These are phyloP conservation scores for Pichia sp. DNA, from an alignment of 1,139 yeast species.

Conservation along the genomic window DNA sequence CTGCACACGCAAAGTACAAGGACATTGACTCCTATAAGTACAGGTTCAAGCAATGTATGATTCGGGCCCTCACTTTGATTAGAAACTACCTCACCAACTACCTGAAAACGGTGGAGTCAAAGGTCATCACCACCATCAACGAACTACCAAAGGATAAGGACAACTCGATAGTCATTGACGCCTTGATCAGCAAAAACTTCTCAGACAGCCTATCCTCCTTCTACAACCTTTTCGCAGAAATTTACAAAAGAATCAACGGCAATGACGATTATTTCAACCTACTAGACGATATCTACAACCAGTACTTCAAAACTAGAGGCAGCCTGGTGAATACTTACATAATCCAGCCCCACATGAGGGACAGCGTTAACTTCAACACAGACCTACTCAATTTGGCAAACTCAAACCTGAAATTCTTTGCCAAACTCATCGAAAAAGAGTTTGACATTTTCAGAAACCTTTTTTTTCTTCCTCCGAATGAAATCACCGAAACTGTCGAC, in stretches of 20 bases:
- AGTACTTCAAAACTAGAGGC: conserved; percentile 56
- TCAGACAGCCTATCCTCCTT: conserved; percentile 41
- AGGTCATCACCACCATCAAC: conserved; percentile 37
- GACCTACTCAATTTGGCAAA: conserved; percentile 54
- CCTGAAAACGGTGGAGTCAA: conserved; percentile 45
- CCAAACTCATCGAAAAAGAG: conserved; percentile 60
- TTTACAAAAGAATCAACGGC: conserved; percentile 40
- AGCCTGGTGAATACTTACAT: conserved; percentile 44
- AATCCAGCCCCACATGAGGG: conserved; percentile 36
- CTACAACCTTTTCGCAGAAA: conserved; percentile 44
- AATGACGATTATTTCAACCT: conserved; percentile 50
- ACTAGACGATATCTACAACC: conserved; percentile 57
- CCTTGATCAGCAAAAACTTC: conserved; percentile 60
- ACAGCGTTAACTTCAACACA: conserved; percentile 26
- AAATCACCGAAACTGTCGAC: conserved; percentile 20
- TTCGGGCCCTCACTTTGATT: conserved; percentile 73
- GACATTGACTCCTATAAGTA: conserved; percentile 69
- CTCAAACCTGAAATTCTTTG: conserved; percentile 52
- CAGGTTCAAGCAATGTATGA: conserved; percentile 79
- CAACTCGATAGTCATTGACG: conserved; percentile 42
- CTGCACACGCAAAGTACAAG: conserved; percentile 48
- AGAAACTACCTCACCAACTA: conserved; percentile 59
- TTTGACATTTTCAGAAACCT: conserved; percentile 50
- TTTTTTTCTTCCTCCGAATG: conserved; percentile 35
- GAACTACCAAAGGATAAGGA: conserved; percentile 6